Base-by-base conservation (phyloP, 2,329 filamentous ascomycete species). In the Ambrosiella beaveri region DNA sequence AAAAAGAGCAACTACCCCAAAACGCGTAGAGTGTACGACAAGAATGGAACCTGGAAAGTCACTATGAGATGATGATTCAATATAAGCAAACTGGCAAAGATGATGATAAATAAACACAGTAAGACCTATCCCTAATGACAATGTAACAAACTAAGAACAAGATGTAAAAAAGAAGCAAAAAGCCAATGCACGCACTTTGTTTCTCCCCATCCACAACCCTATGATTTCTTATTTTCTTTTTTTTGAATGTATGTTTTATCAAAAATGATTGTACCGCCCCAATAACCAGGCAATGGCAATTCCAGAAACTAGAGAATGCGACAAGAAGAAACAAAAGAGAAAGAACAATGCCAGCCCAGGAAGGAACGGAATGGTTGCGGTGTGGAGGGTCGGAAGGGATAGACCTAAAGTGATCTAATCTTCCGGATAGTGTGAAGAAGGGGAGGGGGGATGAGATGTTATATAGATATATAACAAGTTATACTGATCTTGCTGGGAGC, bases 361-460 rank as follows among this genome's bases (percentile, higher is more conserved):
- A 37, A 57, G 56, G 56, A 57, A 57, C 47, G 56, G 56, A 57
- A 57, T 57, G 40, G 39, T 57, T 40, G 47, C 47, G 56, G 15
- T 54, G 15, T 41, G 6, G 13, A 17, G 52, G 40, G 17, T 40
- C 52, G 17, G 38, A 38, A 41, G 41, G 39, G 52, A 54, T 27
- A 54, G 52, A 54, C 52, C 52, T 12, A 54, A 19, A 15, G 35
- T 54, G 52, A 54, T 54, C 52, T 54, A 27, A 37, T 27, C 41
- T 41, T 38, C 52, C 11, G 47, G 27, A 51, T 51, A 51, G n/a
- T 19, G 27, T 3, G 35, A 51, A 51, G 9, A 11, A 37, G 17
- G 35, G 17, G 15, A n/a, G 47, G 19, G 47, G 47, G 17, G 47
- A 17, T 8, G 47, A 51, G 1, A 4, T 27, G 27, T 27, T 27